A percentile compares a stretch with the other conserved stretches of the same genome.
phyloP scores from a whole-genome alignment of 257 asterid genomes.

The Knoxia roxburghii region DNA sequence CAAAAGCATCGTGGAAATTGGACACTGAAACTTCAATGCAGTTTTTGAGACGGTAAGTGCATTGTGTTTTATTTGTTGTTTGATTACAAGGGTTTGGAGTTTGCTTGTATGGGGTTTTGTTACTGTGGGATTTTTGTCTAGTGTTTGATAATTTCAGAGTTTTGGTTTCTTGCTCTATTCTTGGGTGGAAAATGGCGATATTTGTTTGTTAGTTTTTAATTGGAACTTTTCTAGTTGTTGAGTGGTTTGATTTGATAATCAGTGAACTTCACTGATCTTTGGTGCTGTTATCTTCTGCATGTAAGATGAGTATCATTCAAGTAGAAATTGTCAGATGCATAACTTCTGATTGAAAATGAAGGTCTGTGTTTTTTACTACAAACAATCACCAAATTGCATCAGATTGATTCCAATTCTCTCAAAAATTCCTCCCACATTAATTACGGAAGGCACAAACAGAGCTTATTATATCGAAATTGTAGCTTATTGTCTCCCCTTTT shows the following conservation, averaged over 20 bases:
- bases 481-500: neutral
- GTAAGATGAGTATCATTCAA: neutral
- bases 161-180: neutral
- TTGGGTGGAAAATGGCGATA: neutral
- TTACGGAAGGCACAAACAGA: no score
- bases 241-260: neutral
- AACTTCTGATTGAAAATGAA: neutral
- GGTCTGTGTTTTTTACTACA: no score
- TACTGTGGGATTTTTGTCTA: neutral
- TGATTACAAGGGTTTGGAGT: neutral
- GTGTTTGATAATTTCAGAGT: neutral
- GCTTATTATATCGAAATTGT: neutral
- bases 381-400: no score
- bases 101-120: neutral
- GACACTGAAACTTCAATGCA: constrained; percentile 14
- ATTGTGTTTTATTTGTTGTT: neutral
- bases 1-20: constrained; percentile 77
- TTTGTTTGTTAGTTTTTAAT: neutral
- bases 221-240: neutral
- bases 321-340: neutral
- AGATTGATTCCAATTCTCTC: no score
- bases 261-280: neutral
- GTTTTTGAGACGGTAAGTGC: neutral
- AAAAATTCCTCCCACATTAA: no score
- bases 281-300: neutral